Evolutionary conservation across 768 basidiomycete genomes (phyloP).

Genomic region (Pleurotus eryngii): DNA sequence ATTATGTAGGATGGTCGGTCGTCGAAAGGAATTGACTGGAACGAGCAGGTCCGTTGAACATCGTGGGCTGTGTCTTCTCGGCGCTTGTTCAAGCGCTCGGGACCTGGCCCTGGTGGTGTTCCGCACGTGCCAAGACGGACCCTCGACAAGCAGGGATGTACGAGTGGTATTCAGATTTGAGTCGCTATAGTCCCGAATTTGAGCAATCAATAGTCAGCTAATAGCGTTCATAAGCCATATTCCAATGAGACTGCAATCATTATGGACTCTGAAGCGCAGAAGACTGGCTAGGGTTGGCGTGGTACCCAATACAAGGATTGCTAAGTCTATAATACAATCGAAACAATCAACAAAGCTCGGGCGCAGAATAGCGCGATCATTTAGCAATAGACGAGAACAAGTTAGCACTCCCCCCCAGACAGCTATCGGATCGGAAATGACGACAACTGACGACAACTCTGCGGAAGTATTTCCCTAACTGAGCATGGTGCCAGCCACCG

Average conservation of each 20-base stretch:
- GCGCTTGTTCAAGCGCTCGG: not conserved
- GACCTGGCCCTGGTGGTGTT: not conserved
- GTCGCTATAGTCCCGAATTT: no score
- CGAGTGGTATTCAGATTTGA: no score
- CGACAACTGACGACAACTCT: not conserved
- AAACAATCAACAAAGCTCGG: no score
- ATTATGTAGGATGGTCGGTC: slow-evolving; percentile 3
- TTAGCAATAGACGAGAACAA: not conserved
- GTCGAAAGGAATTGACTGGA: slow-evolving; percentile 2
- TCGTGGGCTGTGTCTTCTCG: slow-evolving; percentile 7
- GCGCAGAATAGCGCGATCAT: no score
- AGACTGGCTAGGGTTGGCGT: no score
- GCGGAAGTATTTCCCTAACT: not conserved
- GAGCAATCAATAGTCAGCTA: no score
- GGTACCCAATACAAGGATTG: no score
- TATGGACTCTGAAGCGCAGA: no score
- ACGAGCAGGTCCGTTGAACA: slow-evolving; percentile 1
- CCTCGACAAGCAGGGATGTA: no score
- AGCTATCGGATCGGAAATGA: not conserved
- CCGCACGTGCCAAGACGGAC: not conserved
- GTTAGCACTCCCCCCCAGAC: not conserved
- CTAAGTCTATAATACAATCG: no score
- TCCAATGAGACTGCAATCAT: no score
- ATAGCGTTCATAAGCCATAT: no score
- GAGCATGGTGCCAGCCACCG: not conserved